Evolutionary conservation across 768 basidiomycete species (phyloP).

Genomic region (Phanerochaete sordida): DNA sequence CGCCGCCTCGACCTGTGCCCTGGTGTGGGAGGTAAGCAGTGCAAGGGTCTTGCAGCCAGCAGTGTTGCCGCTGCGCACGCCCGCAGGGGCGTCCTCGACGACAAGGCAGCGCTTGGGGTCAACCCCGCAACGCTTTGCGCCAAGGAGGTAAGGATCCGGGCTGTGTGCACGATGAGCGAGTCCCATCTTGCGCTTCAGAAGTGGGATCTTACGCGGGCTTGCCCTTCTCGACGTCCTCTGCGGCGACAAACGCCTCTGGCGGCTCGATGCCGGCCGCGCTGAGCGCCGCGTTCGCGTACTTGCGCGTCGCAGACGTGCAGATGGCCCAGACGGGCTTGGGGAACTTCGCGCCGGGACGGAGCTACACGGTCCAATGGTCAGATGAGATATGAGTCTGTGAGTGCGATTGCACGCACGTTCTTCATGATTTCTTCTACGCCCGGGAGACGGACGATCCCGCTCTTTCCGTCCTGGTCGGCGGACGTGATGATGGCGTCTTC

Average conservation of each 20-base stretch:
- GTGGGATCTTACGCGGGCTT: constrained; percentile 61
- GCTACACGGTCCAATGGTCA: constrained; percentile 21
- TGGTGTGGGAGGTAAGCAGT: constrained; percentile 75
- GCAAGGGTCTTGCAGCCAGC: constrained; percentile 86
- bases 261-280: constrained; percentile 59
- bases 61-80: constrained; percentile 72
- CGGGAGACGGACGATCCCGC: constrained; percentile 68
- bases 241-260: constrained; percentile 72
- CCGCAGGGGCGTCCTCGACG: constrained; percentile 89
- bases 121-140: constrained; percentile 68
- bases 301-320: constrained; percentile 79
- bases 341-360: constrained; percentile 23
- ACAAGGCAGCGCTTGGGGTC: constrained; percentile 74
- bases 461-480: constrained; percentile 48
- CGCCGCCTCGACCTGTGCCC: constrained; percentile 61
- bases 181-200: background rate
- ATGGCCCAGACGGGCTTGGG: constrained; percentile 80
- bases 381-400: background rate
- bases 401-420: constrained; percentile 35
- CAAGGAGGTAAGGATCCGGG: constrained; percentile 90
- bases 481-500: constrained; percentile 74
- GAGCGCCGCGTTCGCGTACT: constrained; percentile 74
- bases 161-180: constrained; percentile 25
- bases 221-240: constrained; percentile 79
- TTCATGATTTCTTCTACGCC: constrained; percentile 62